Base-by-base conservation (phyloP, 805 yeast genomes). In the Saccharomycopsis sp. region DNA sequence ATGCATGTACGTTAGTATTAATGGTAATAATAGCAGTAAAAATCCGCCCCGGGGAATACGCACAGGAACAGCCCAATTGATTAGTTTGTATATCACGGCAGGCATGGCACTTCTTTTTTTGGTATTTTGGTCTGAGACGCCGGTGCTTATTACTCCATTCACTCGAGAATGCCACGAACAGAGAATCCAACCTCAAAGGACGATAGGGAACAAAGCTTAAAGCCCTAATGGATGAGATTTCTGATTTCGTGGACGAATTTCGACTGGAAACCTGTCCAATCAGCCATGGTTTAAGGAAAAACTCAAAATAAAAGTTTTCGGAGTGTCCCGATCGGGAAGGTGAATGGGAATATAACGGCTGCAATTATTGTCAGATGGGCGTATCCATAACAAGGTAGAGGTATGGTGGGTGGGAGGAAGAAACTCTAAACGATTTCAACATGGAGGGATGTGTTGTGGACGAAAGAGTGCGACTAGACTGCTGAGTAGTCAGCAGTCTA, bases 61-160 rank as follows among this genome's bases (percentile, higher is more conserved):
- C 49, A 58, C 60, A 19, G 62, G 62, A 41, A 56, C 38, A 5
- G 47, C 51, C 62, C 62, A 58, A 50, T 58, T 58, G 52, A 54
- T 35, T 51, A 51, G 12, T 22, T 41, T 44, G 24, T 38, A 20
- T 2, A 38, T 44, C 49, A 3, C 12, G 9, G 12, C 38, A n/a
- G n/a, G n/a, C n/a, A n/a, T n/a, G n/a, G n/a, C n/a, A n/a, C n/a
- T n/a, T n/a, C n/a, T n/a, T n/a, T n/a, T n/a, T n/a, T n/a, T n/a
- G n/a, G n/a, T n/a, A n/a, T n/a, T n/a, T n/a, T n/a, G n/a, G 38
- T 7, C 38, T 29, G 12, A 7, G 12, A 5, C 5, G 38, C 38
- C 38, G 38, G 38, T 29, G 38, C n/a, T n/a, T 29, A 29, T 29
- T 29, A 29, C 38, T 29, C 38, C 38, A 29, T 29, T 29, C 38